Evolutionary conservation across 179 eudicot genomes (phyloP).

Genomic region (Silene coronaria): DNA sequence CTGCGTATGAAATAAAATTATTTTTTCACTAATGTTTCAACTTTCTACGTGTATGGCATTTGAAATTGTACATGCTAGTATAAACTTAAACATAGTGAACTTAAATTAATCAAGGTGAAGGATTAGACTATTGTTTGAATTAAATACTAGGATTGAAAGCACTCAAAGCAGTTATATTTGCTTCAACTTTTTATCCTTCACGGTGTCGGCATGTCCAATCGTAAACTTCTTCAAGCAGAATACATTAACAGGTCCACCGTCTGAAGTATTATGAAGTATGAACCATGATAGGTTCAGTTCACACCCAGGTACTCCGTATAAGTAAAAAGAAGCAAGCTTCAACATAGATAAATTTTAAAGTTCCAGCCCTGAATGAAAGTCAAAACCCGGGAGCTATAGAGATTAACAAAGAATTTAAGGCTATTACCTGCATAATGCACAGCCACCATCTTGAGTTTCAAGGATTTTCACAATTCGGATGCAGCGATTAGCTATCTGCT

Average conservation of each 20-base stretch:
- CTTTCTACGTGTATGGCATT: not conserved
- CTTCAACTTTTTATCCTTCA: not conserved
- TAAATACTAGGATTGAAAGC: not conserved
- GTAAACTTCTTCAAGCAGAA: not conserved
- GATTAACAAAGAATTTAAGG: not conserved
- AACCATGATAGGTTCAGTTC: not conserved
- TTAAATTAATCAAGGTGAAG: not conserved
- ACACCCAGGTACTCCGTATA: not conserved
- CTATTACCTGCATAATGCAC: conserved; percentile 44
- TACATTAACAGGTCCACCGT: not conserved
- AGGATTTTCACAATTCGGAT: conserved; percentile 31
- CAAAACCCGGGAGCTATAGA: not conserved
- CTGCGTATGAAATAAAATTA: conserved; percentile 22
- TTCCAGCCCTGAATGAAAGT: not conserved
- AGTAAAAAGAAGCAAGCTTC: not conserved
- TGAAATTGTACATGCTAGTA: not conserved
- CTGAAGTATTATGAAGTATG: not conserved
- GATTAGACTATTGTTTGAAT: not conserved
- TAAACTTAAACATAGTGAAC: not conserved
- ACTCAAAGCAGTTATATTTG: not conserved
- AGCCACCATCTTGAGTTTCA: conserved; percentile 30
- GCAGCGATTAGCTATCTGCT: conserved; percentile 37
- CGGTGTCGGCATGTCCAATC: too few species aligned
- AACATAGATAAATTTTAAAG: not conserved
- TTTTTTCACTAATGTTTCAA: not conserved